Evolutionary conservation across 345 rosid genomes (phyloP).

Genomic region (Odontarrhena argentea): DNA sequence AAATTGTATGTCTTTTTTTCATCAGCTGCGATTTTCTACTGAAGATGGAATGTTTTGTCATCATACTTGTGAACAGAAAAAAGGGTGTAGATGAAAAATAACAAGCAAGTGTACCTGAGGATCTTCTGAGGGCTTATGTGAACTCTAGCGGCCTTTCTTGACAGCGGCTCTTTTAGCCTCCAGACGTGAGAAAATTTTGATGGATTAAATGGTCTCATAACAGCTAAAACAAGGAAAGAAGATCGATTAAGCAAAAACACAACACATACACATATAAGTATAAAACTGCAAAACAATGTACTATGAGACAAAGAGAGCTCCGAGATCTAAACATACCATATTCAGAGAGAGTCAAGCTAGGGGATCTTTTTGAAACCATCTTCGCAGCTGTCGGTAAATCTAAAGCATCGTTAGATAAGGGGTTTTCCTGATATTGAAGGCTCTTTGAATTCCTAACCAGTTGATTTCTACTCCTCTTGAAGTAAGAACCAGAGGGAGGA

Average conservation of each 20-base stretch:
- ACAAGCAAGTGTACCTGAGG: slow-evolving; percentile 51
- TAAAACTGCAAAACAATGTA: too few relatives aligned
- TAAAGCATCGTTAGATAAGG: slow-evolving; percentile 41
- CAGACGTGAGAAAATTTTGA: slow-evolving; percentile 76
- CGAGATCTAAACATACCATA: slow-evolving; percentile 37
- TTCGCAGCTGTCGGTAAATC: slow-evolving; percentile 47
- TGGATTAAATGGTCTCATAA: slow-evolving; percentile 50
- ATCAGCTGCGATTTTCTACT: slow-evolving; percentile 61
- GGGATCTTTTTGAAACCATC: slow-evolving; percentile 45
- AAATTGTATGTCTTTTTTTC: slow-evolving; percentile 78
- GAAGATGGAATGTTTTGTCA: slow-evolving; percentile 40
- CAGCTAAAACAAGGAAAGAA: slow-evolving; percentile 48
- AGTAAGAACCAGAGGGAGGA: slow-evolving; percentile 62
- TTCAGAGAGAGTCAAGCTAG: slow-evolving; percentile 46
- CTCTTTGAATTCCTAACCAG: slow-evolving; percentile 70
- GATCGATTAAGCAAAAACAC: slow-evolving; percentile 14
- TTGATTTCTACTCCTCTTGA: slow-evolving; percentile 83
- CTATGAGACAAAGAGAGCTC: slow-evolving; percentile 6
- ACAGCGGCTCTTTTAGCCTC: slow-evolving; percentile 55
- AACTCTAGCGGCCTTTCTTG: slow-evolving; percentile 40
- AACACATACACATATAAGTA: background rate
- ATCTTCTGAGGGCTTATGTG: slow-evolving; percentile 51
- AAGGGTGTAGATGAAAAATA: slow-evolving; percentile 17
- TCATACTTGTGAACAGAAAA: slow-evolving; percentile 32
- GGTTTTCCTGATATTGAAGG: slow-evolving; percentile 37